Conservation (phyloP, 2,329 filamentous ascomycete genomes). For the Penicillium sp. region DNA sequence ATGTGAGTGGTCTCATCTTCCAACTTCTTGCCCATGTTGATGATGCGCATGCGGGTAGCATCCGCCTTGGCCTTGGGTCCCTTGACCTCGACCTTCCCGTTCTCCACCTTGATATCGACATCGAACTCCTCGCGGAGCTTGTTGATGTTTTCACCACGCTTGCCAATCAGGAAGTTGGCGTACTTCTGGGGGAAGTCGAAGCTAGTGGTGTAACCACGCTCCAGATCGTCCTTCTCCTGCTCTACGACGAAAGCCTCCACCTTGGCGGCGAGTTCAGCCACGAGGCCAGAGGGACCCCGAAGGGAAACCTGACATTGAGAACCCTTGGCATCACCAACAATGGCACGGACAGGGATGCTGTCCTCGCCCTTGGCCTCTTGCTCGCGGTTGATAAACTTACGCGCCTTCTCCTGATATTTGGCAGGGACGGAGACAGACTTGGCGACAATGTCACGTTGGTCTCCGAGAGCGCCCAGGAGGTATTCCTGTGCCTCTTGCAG, state of each 20-base stretch:
- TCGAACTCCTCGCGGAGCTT: constrained; percentile 67
- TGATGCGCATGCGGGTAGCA: constrained; percentile 77
- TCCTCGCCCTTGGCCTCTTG: constrained; percentile 50
- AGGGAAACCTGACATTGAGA: constrained; percentile 59
- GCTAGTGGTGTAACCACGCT: constrained; percentile 78
- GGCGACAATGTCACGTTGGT: constrained; percentile 55
- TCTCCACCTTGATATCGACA: constrained; percentile 81
- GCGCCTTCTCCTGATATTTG: constrained; percentile 64
- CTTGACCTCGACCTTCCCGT: constrained; percentile 93
- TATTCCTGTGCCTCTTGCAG: constrained; percentile 58
- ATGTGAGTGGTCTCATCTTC: constrained; percentile 87
- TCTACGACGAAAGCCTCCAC: constrained; percentile 77
- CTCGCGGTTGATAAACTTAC: constrained; percentile 57
- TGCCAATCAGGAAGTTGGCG: constrained; percentile 77
- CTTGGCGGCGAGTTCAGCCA: constrained; percentile 69
- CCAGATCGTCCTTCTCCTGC: constrained; percentile 88
- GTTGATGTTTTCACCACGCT: constrained; percentile 66
- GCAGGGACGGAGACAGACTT: constrained; percentile 53
- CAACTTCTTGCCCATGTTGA: constrained; percentile 72
- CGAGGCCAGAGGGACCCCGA: constrained; percentile 70
- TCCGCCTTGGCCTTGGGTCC: constrained; percentile 94
- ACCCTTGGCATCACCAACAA: constrained; percentile 43
- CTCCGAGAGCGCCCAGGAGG: constrained; percentile 52
- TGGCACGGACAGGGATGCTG: constrained; percentile 56
- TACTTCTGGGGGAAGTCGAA: constrained; percentile 96